Evolutionary conservation across 2,329 filamentous ascomycete genomes (phyloP), one percentile per base, ranked within the genome.

Genomic region (Fusarium bulbicola): DNA sequence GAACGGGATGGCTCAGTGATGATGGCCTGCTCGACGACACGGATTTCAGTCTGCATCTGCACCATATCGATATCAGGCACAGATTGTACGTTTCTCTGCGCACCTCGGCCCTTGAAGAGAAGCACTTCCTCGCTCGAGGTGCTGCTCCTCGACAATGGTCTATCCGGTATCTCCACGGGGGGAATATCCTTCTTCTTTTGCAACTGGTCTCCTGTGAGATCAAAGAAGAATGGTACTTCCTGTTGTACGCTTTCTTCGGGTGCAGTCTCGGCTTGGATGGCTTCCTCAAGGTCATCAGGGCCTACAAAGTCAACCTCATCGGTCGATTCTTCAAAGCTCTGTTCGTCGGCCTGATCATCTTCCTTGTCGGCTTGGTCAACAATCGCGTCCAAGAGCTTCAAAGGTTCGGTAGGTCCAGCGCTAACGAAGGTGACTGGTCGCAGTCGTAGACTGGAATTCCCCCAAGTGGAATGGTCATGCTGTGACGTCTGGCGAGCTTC

Each of bases 81-180:
- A 18, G 43, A 40, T 43, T 75, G 77, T 16, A 65, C 28, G 60
- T 69, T 79, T 76, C 73, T 63, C 76, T 79, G 78, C 65, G 63
- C 63, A 62, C 82, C 81, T 60, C 90, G 85, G 43, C 90, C 90
- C 65, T 85, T 87, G 78, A 93, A 94, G 1, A 93, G 77, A 52
- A 95, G 90, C 10, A 94, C 84, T 72, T 97, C 81, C 16, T 81
- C 92, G 76, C 91, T 92, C 1, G 92, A 93, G 52, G 67, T 78
- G 40, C 72, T 78, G 15, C 77, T 76, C 28, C 73, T 69, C 4
- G 76, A 79, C 2, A 57, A 68, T 11, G 70, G 58, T 42, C 71
- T 68, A 14, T 76, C 73, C 20, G 76, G 72, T 20, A 74, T 63
- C 18, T 68, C 34, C 14, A 74, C 45, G 1, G 60, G 32, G 24